Base-by-base conservation (phyloP, 179 eudicot species). In the Drosera spatulata region DNA sequence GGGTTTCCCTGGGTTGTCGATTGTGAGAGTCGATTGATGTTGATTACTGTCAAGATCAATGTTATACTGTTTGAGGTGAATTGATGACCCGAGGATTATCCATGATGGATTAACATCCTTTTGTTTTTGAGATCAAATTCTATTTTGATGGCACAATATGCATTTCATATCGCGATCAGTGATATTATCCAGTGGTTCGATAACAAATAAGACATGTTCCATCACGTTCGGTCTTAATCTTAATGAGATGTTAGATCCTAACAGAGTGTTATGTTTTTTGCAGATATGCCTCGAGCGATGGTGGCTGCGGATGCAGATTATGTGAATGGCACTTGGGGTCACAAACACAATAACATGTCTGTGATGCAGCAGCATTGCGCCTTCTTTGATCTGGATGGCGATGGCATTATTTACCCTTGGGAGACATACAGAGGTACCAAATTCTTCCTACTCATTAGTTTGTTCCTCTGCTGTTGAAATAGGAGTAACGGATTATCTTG, bases 331-430 rank as follows among this genome's bases (percentile, higher is more conserved):
- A 84, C 90, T 22, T 63, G 68, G 72, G 70, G 61, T 37, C 86
- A 81, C 70, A 75, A 73, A 59, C 79, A 79, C 53, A 61, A 62
- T 41, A 70, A 79, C 56, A 75, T 77, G 82, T 74, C 81, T 3
- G 87, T 82, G 40, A 59, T 85, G 41, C 91, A 85, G 62, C 87
- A 85, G 58, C 91, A 85, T 45, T 77, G 64, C 0, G 79, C 91
- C 56, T 85, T 85, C 66, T 85, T 85, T 40, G 85, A 82, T 66
- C 80, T 56, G 53, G 71, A 85, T 56, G 73, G 66, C 22, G 84
- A 82, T 49, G 85, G 83, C 12, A 80, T 85, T 61, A 70, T 82
- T 60, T 82, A 80, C 60, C 91, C 87, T 5, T 53, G 61, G 57
- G 91, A 82, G 60, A 80, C 85, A 9, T 85, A 57, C 49, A 72